Evolutionary conservation across 768 basidiomycete genomes (phyloP), one percentile per base, ranked within the genome.

Genomic region (Hirschioporus abietinus): DNA sequence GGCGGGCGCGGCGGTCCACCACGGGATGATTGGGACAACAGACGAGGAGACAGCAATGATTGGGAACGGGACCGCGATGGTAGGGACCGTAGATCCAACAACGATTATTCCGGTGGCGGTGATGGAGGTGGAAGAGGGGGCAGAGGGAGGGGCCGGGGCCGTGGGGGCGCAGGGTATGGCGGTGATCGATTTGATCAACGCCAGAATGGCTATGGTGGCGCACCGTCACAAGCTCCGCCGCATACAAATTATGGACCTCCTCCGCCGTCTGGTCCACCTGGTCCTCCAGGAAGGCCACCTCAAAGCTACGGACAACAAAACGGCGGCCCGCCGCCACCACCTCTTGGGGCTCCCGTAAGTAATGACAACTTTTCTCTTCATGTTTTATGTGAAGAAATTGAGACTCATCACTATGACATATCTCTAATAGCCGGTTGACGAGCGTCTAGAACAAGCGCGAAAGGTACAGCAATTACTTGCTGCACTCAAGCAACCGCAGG

Each of bases 391-490:
- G 23, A 36, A 60, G 7, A 60, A 57, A 36, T 5, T 52, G 57
- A 27, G 27, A 26, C 64, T 70, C 67, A 60, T 35, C 58, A 24
- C 30, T 30, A 30, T 30, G 30, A 3, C 30, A 30, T 30, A 3
- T 8, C 8, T 52, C 25, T 63, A 35, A 58, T 68, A 87, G 84
- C 78, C 82, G 57, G 75, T 79, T 12, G 92, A 95, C 66, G 92
- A 95, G 63, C 89, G 93, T 15, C 80, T 96, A 23, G 94, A 96
- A 72, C 91, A 95, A 81, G 93, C 93, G 8, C 86, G 88, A 65
- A 90, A 86, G 76, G 92, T 95, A 9, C 93, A 95, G 73, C 91
- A 93, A 83, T 79, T 93, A 20, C 78, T 94, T 26, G 92, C 91
- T 5, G 92, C 92, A 15, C 77, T 93, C 60, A 93, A 94, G 72